Conservation (phyloP, 1,284 basidiomycete species). For the Pulveroboletus sp. region DNA sequence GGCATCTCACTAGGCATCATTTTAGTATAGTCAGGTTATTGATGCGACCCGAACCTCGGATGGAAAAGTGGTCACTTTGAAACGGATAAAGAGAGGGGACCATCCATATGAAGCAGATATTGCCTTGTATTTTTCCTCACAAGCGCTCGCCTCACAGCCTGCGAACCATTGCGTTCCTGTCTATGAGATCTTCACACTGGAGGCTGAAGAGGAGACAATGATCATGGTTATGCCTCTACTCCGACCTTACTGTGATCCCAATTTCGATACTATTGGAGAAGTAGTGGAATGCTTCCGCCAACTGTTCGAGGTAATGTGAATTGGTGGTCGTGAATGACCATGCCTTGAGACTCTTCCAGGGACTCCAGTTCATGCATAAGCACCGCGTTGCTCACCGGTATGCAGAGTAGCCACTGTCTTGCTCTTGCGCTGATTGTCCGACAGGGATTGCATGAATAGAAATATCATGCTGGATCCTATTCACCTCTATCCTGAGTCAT, state of each 20-base stretch:
- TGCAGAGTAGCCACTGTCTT: background rate
- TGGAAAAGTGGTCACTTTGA: slow-evolving; percentile 33
- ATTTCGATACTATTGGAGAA: slow-evolving; percentile 39
- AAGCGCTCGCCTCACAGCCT: slow-evolving; percentile 17
- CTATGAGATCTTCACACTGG: slow-evolving; percentile 30
- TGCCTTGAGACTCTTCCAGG: slow-evolving; percentile 8
- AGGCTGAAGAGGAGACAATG: slow-evolving; percentile 1
- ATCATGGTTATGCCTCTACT: slow-evolving; percentile 40
- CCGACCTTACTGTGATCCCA: slow-evolving; percentile 24
- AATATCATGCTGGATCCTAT: slow-evolving; percentile 45
- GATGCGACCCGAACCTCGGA: slow-evolving; percentile 39
- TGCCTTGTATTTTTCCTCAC: slow-evolving; percentile 23
- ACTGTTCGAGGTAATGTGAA: slow-evolving; percentile 38
- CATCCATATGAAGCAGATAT: slow-evolving; percentile 35
- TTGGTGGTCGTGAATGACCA: background rate
- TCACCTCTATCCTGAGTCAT: slow-evolving; percentile 25
- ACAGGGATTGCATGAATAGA: slow-evolving; percentile 19
- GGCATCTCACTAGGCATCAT: background rate
- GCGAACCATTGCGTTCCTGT: slow-evolving; percentile 41
- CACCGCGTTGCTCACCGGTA: slow-evolving; percentile 19
- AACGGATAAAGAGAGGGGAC: slow-evolving; percentile 15
- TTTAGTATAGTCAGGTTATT: slow-evolving; percentile 23
- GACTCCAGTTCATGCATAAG: slow-evolving; percentile 24
- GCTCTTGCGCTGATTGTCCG: background rate
- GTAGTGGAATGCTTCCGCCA: slow-evolving; percentile 38